Conservation (phyloP, 2,329 filamentous ascomycete species). For the Ilyonectria mors-panacis region DNA sequence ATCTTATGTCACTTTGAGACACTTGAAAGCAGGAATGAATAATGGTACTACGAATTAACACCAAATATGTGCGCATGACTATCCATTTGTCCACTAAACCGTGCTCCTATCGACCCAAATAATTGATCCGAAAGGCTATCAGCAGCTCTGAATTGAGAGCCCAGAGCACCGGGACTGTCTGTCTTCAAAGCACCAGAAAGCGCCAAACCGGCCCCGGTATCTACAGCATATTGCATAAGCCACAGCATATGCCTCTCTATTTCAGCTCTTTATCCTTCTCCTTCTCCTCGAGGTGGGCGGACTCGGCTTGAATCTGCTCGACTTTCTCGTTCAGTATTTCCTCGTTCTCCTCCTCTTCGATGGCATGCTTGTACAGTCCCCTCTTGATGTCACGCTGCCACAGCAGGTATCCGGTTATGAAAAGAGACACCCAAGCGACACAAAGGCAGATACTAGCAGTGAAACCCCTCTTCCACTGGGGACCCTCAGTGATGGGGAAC, state of each 20-base stretch:
- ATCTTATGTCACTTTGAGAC: too few relatives aligned
- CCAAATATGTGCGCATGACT: too few relatives aligned
- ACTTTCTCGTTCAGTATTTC: conserved; percentile 41
- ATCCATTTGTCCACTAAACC: too few relatives aligned
- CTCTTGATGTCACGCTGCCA: conserved; percentile 50
- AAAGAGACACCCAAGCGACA: conserved; percentile 49
- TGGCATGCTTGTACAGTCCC: conserved; percentile 38
- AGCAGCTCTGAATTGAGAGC: too few relatives aligned
- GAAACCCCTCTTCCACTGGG: conserved; percentile 43
- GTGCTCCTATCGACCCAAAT: too few relatives aligned
- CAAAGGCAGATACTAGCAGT: conserved; percentile 43
- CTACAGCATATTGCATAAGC: too few relatives aligned
- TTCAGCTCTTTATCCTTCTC: not conserved
- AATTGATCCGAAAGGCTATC: too few relatives aligned
- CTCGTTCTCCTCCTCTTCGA: conserved; percentile 43
- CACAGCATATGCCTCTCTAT: not conserved
- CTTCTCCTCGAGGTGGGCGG: not conserved
- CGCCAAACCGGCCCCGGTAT: too few relatives aligned
- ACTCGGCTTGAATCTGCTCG: not conserved
- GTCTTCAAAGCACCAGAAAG: too few relatives aligned
- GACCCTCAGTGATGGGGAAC: conserved; percentile 40
- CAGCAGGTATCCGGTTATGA: conserved; percentile 50
- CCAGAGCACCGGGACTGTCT: too few relatives aligned
- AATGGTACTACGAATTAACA: too few relatives aligned
- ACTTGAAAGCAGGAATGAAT: too few relatives aligned